Conservation (phyloP, 2,329 filamentous ascomycete genomes). For the Rosellinia necatrix region DNA sequence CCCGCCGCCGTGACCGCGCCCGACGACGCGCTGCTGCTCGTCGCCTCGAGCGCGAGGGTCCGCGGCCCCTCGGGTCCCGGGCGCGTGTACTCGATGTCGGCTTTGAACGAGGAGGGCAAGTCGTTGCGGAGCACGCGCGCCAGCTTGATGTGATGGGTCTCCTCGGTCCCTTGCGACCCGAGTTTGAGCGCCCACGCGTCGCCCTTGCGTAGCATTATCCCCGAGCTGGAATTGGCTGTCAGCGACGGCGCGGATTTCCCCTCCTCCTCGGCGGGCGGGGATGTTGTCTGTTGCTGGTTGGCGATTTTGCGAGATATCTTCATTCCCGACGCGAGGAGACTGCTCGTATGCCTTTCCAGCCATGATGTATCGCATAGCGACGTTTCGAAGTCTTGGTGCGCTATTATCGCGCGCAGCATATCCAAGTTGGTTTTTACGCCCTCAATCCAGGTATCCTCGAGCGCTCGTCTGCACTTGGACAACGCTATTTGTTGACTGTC, state of each 20-base stretch:
- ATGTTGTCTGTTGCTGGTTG: neutral
- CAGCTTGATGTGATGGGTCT: slow-evolving; percentile 24
- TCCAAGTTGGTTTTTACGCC: slow-evolving; percentile 24
- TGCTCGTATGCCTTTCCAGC: slow-evolving; percentile 18
- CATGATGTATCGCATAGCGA: slow-evolving; percentile 22
- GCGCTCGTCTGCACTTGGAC: slow-evolving; percentile 22
- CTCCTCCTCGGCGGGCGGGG: neutral
- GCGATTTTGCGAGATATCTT: slow-evolving; percentile 8
- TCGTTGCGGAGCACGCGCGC: slow-evolving; percentile 22
- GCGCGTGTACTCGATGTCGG: slow-evolving; percentile 22
- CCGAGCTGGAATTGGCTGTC: slow-evolving; percentile 1
- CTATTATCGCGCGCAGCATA: slow-evolving; percentile 22
- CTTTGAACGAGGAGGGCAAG: slow-evolving; percentile 22
- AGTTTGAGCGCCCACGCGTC: slow-evolving; percentile 25
- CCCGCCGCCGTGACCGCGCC: slow-evolving; percentile 19
- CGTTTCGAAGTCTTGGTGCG: slow-evolving; percentile 13
- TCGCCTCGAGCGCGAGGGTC: slow-evolving; percentile 14
- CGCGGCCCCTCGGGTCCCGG: slow-evolving; percentile 1
- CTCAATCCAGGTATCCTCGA: slow-evolving; percentile 21
- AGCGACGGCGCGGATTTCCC: neutral
- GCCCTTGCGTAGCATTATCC: slow-evolving; percentile 19
- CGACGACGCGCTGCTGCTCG: slow-evolving; percentile 18
- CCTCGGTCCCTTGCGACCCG: neutral
- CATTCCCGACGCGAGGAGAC: slow-evolving; percentile 8
- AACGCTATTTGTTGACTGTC: neutral